A percentile compares a stretch with the other conserved stretches of the same genome.
Evolutionary conservation across 306 rosid species (phyloP).

Genomic region (Oxytropis ochrocephala): DNA sequence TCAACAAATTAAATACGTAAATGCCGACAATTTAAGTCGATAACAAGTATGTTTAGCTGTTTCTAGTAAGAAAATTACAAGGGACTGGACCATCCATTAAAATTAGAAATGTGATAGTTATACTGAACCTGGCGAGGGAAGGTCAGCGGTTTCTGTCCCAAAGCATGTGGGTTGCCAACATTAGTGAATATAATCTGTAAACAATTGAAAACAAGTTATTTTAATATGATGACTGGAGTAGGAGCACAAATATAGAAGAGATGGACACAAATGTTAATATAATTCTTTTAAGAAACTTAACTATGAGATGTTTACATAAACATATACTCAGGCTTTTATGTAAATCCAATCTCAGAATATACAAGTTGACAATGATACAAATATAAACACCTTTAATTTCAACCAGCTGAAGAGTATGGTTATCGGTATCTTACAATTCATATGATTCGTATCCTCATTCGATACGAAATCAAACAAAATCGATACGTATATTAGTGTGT

Average conservation of each 20-base stretch:
- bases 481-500: too few relatives aligned
- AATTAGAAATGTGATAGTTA: constrained; percentile 18
- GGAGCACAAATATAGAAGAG: neutral
- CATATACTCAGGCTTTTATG: neutral
- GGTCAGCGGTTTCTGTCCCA: constrained; percentile 94
- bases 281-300: neutral
- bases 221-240: neutral
- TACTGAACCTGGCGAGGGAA: constrained; percentile 93
- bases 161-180: constrained; percentile 98
- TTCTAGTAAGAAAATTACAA: constrained; percentile 1
- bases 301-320: neutral
- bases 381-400: neutral
- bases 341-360: constrained; percentile 1
- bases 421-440: too few relatives aligned
- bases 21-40: neutral
- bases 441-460: too few relatives aligned
- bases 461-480: too few relatives aligned
- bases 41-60: neutral
- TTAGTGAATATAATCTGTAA: constrained; percentile 93
- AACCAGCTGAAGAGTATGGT: constrained; percentile 1
- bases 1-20: neutral
- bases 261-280: neutral
- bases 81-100: neutral
- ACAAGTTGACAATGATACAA: neutral
- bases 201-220: constrained; percentile 17